Evolutionary conservation across 2,329 filamentous ascomycete species (phyloP), one percentile per base, ranked within the genome.

Genomic region (Teratosphaeria epicoccoides): DNA sequence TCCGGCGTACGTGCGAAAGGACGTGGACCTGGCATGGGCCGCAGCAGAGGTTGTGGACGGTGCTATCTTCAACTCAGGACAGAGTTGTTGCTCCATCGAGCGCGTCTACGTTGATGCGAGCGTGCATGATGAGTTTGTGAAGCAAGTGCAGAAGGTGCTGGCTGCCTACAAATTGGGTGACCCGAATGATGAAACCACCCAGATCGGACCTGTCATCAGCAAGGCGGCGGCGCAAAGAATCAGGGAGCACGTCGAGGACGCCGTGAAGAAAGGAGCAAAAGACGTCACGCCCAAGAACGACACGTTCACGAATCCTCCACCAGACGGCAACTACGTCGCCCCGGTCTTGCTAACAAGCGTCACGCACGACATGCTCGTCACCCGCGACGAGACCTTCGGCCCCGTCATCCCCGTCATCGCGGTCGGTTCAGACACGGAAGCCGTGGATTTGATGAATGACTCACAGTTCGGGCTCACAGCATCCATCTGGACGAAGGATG

Each of bases 51-150:
- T 97, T 62, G 88, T 97, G 12, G 91, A 97, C 61, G 91, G 91
- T 20, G 84, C 89, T n/a, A 76, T 97, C 52, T 97, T 97, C 77
- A 97, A 97, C 73, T 95, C 90, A 49, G 91, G 91, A n/a, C 91
- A 97, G 74, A 95, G 88, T 67, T 97, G 91, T 76, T 97, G 91
- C 71, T 87, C 88, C 23, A 77, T 97, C 50, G 91, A 97, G 73
- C 79, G 91, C 28, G 82, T 97, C 20, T 97, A 97, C 63, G 90
- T 97, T 4, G 83, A 93, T 63, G 85, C 87, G 64, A 83, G 80
- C 60, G 81, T 97, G 47, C 83, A 96, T 68, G 88, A 95, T 63
- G 73, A 80, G 11, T 96, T 97, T 63, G 77, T 96, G 49, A 76
- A 81, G 49, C 87, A 85, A 4, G 77, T 88, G 11, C 87, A 93